Base-by-base conservation (phyloP, 1,284 basidiomycete species). In the Ceratobasidium sp. region DNA sequence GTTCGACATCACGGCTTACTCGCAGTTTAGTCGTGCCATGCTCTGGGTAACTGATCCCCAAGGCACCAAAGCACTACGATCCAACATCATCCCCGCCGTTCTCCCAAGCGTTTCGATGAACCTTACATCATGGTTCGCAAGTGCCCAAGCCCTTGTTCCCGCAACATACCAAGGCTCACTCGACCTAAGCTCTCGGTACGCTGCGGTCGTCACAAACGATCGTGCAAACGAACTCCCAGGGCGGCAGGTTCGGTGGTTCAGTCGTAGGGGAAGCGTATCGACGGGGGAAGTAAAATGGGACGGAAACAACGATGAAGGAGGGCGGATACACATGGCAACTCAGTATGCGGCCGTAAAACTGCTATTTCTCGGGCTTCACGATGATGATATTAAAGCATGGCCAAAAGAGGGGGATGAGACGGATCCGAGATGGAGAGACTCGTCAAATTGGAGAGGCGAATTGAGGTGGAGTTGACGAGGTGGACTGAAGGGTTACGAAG, bases 291-390 rank as follows among this genome's bases (percentile, higher is more conserved):
- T 54, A 5, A 31, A 28, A 56, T 68, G 49, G 49, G 33, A 35
- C 33, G 51, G 51, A 23, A 5, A 23, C 20, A 17, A 39, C 31
- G 20, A 23, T 15, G 47, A 35, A n/a, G 20, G 3, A n/a, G 65
- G 65, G 45, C 26, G 7, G 15, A 28, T 67, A n/a, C 31, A 53
- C 28, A 31, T 53, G 11, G 47, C 65, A 1, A 17, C 65, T 37
- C 15, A 67, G 33, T 49, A 49, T 26, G 65, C 65, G 2, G 65
- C 49, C 11, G 45, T 26, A 17, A 47, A 39, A n/a, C 26, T 67
- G 5, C 65, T 67, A 49, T 67, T 67, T 31, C 45, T 67, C 11
- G 65, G 65, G 47, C 65, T 67, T 42, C 28, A 54, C 23, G 49
- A 67, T 53, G 65, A 67, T 39, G 49, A 17, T 26, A 49, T 67